Evolutionary conservation across 192 early-diverging fungal species (phyloP).

Genomic region (Phlyctochytrium planicorne): DNA sequence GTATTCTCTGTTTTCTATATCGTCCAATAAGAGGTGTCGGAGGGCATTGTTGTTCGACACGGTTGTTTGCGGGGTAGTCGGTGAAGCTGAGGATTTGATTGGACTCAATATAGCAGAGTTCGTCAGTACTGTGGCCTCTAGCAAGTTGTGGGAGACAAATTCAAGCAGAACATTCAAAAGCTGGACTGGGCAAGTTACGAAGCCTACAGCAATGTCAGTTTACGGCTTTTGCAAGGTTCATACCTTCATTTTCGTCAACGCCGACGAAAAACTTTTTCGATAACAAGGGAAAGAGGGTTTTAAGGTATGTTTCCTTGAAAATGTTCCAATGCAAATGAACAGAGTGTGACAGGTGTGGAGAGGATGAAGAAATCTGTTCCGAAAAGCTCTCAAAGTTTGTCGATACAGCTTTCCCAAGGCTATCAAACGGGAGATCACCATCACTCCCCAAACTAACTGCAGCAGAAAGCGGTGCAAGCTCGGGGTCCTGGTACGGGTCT

Average conservation of each 20-base stretch:
- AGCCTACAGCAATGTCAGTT: conserved; percentile 46
- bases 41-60: not conserved
- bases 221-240: not conserved
- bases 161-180: conserved; percentile 63
- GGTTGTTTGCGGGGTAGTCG: not conserved
- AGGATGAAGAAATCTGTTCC: too few relatives aligned
- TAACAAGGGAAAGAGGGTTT: conserved; percentile 68
- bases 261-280: conserved; percentile 36
- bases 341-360: conserved; percentile 60
- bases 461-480: too few relatives aligned
- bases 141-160: conserved; percentile 66
- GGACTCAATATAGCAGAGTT: too few relatives aligned
- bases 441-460: conserved; percentile 24
- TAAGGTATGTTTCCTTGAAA: conserved; percentile 65
- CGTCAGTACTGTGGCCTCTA: too few relatives aligned
- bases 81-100: too few relatives aligned
- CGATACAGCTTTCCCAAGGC: conserved; percentile 26
- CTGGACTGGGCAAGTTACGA: conserved; percentile 64
- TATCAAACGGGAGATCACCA: not conserved
- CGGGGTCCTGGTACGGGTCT: not conserved
- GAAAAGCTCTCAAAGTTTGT: too few relatives aligned
- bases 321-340: conserved; percentile 65
- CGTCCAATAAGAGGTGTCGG: conserved; percentile 7
- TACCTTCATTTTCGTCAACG: conserved; percentile 54
- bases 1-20: conserved; percentile 66